Evolutionary conservation across 23 red algal genomes (phyloP).

Genomic region (Gracilaria domingensis): DNA sequence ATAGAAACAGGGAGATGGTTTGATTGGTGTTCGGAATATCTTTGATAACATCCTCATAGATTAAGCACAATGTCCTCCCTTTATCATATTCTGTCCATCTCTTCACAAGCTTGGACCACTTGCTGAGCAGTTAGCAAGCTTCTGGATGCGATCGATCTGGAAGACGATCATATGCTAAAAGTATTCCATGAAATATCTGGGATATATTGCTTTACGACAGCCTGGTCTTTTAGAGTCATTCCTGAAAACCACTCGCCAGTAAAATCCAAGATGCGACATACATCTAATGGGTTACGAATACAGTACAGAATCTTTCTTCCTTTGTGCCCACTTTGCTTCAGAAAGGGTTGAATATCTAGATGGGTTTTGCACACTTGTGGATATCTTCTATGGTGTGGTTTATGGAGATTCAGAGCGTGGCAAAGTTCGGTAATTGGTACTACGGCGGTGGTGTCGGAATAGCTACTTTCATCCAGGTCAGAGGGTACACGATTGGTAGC

Average conservation of each 20-base stretch:
- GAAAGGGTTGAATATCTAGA: too few species aligned
- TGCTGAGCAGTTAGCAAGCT: background rate
- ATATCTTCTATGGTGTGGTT: too few species aligned
- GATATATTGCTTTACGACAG: background rate
- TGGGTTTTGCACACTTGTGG: too few species aligned
- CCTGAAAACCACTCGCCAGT: background rate
- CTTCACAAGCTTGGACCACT: background rate
- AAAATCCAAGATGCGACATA: slow-evolving; percentile 7
- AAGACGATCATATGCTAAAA: background rate
- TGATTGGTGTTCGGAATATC: slow-evolving; percentile 8
- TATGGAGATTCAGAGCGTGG: too few species aligned
- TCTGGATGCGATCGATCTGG: background rate
- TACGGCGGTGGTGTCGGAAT: too few species aligned
- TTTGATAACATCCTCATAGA: slow-evolving; percentile 57
- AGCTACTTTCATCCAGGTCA: too few species aligned
- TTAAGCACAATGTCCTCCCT: background rate
- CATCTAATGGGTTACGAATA: slow-evolving; percentile 10
- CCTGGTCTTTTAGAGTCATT: background rate
- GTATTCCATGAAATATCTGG: slow-evolving; percentile 3
- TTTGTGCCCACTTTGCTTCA: too few species aligned
- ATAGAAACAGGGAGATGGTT: slow-evolving; percentile 27
- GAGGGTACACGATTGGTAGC: background rate
- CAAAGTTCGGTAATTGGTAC: too few species aligned
- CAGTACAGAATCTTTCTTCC: background rate
- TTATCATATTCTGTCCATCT: slow-evolving; percentile 3